Base-by-base conservation (phyloP, 2,329 filamentous ascomycete species). In the Colletotrichum somersetense region DNA sequence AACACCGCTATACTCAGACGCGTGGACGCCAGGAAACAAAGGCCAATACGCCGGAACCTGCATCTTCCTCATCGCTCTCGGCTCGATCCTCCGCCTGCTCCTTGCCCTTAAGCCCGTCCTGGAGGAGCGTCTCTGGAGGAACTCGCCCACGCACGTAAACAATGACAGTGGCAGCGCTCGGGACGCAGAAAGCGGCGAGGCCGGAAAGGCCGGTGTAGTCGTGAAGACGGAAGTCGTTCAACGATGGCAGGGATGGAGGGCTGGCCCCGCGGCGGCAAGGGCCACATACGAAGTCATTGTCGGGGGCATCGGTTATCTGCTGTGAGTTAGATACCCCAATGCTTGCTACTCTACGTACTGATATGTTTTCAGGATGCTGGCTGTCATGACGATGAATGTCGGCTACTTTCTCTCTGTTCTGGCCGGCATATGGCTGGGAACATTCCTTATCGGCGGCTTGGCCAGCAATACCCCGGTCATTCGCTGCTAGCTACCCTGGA, bases 341-440 rank as follows among this genome's bases (percentile, higher is more conserved):
- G 8, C 11, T 23, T 12, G 2, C 6, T 3, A 7, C 6, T 62
- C 18, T 53, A 18, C 18, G 53, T 26, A 18, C 48, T 50, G 38
- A 23, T 40, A 33, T 18, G 1, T 10, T 2, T 35, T 3, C 33
- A 97, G 95, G 72, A 97, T 97, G 95, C 84, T 97, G 83, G 93
- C 93, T 12, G 92, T 97, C 78, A 97, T 96, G 94, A 95, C 93
- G 1, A 90, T 93, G 85, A 96, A 96, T 77, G 88, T 96, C 18
- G 94, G 93, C 16, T 96, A 96, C 80, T 96, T 96, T 80, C 82
- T 94, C 66, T 95, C 93, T 0, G 88, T 95, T 12, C 86, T 96
- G 5, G 91, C 86, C 0, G 93, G 93, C 40, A 88, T 92, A 2
- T 98, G 98, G 78, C 79, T 97, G 18, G 96, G 96, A 20, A 96